These are phyloP conservation scores for Isatis tinctoria DNA, from an alignment of 345 rosid species.

Conservation along the genomic window DNA sequence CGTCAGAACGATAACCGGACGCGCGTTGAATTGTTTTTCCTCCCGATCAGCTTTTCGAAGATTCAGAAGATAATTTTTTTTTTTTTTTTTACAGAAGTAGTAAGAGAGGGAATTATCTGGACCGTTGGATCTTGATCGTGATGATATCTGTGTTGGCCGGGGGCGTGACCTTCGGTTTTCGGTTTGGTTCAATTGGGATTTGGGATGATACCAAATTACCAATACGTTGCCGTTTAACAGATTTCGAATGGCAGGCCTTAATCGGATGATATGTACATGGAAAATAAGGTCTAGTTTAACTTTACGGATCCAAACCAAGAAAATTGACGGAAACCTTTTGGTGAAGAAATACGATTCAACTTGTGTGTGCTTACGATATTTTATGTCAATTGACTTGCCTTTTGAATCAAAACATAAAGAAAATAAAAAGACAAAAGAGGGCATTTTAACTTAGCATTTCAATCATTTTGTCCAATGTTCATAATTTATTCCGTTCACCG, in stretches of 20 bases:
- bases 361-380: neutral
- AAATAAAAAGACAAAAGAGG: neutral
- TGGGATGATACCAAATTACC: neutral
- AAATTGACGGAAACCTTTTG: neutral
- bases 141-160: constrained; percentile 13
- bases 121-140: constrained; percentile 31
- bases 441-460: neutral
- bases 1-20: constrained; percentile 37
- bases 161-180: constrained; percentile 27
- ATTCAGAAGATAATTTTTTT: neutral
- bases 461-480: neutral
- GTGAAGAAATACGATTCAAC: neutral
- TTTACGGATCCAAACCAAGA: neutral
- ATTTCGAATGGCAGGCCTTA: neutral
- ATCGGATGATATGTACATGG: neutral
- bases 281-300: neutral
- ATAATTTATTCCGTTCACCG: neutral
- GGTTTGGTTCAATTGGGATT: constrained; percentile 1
- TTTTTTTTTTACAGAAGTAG: neutral
- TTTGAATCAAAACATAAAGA: neutral
- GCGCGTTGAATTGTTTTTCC: constrained; percentile 39
- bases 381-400: neutral
- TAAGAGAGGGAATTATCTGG: constrained; percentile 26
- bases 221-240: neutral
- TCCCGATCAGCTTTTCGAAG: constrained; percentile 13